Conservation (phyloP, 306 rosid species). For the Glycyrrhiza uralensis region DNA sequence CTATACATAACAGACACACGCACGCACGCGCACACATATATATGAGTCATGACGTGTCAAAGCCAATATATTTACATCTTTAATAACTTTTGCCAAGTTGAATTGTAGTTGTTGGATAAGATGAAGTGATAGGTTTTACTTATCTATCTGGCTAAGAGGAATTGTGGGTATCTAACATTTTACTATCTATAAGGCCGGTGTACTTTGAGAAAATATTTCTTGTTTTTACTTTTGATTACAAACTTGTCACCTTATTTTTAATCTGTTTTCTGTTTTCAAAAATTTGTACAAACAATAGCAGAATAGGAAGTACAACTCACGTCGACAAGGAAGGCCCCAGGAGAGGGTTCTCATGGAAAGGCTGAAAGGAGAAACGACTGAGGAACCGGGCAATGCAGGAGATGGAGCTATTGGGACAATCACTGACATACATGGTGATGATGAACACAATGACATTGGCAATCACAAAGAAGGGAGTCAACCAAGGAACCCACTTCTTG, state of each 20-base stretch:
- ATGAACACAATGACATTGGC: conserved; percentile 58
- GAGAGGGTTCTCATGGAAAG: conserved; percentile 85
- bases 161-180: background rate
- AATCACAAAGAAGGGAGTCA: conserved; percentile 61
- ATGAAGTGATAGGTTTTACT: background rate
- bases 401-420: conserved; percentile 75
- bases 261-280: no score
- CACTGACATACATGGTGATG: conserved; percentile 80
- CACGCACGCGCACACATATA: no score
- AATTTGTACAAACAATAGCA: no score
- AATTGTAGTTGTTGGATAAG: background rate
- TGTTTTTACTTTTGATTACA: no score
- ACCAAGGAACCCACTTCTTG: conserved; percentile 82
- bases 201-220: no score
- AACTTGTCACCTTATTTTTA: no score
- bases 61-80: no score
- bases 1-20: background rate
- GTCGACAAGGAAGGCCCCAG: conserved; percentile 81
- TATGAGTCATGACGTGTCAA: no score
- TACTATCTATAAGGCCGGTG: background rate
- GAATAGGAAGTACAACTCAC: conserved; percentile 38
- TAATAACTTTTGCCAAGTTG: background rate
- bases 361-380: conserved; percentile 88
- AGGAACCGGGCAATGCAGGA: conserved; percentile 68
- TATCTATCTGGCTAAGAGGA: background rate